A percentile compares a stretch with the other conserved stretches of the same genome.
Evolutionary conservation across 257 asterid species (phyloP).

Genomic region (Dorcoceras hygrometricum): DNA sequence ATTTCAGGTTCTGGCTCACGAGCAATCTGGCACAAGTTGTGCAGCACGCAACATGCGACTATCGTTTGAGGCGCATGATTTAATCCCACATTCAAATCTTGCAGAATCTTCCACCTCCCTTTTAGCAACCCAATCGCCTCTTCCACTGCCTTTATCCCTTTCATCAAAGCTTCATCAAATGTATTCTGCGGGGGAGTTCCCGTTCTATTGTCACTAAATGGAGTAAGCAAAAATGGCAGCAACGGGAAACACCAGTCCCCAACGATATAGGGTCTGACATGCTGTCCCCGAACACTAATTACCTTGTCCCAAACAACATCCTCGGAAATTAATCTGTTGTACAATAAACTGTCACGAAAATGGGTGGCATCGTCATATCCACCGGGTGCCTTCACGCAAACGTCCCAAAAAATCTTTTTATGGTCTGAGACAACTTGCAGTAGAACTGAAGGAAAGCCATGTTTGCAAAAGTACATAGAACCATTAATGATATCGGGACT

Average conservation of each 20-base stretch:
- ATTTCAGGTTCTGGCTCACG: slow-evolving; percentile 97
- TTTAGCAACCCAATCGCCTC: slow-evolving; percentile 92
- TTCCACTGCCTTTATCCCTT: slow-evolving; percentile 74
- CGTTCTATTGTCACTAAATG: slow-evolving; percentile 60
- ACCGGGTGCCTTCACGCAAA: slow-evolving; percentile 94
- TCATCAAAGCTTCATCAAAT: slow-evolving; percentile 80
- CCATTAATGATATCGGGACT: slow-evolving; percentile 48
- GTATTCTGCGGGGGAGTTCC: slow-evolving; percentile 80
- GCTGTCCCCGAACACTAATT: slow-evolving; percentile 71
- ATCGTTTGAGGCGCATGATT: slow-evolving; percentile 91
- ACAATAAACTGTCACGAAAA: slow-evolving; percentile 85
- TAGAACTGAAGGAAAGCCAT: slow-evolving; percentile 70
- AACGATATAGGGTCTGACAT: slow-evolving; percentile 81
- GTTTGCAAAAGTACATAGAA: slow-evolving; percentile 51
- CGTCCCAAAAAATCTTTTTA: slow-evolving; percentile 95
- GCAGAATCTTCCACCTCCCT: slow-evolving; percentile 95
- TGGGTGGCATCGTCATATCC: slow-evolving; percentile 88
- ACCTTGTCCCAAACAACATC: slow-evolving; percentile 88
- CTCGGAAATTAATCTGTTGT: slow-evolving; percentile 64
- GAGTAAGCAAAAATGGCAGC: slow-evolving; percentile 82
- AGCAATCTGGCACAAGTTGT: slow-evolving; percentile 92
- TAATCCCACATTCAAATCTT: slow-evolving; percentile 85
- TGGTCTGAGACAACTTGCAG: slow-evolving; percentile 95
- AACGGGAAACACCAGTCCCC: slow-evolving; percentile 91
- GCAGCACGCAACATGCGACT: slow-evolving; percentile 97